Base-by-base conservation (phyloP, 192 early-diverging fungal genomes). In the Coemansia biformis region DNA sequence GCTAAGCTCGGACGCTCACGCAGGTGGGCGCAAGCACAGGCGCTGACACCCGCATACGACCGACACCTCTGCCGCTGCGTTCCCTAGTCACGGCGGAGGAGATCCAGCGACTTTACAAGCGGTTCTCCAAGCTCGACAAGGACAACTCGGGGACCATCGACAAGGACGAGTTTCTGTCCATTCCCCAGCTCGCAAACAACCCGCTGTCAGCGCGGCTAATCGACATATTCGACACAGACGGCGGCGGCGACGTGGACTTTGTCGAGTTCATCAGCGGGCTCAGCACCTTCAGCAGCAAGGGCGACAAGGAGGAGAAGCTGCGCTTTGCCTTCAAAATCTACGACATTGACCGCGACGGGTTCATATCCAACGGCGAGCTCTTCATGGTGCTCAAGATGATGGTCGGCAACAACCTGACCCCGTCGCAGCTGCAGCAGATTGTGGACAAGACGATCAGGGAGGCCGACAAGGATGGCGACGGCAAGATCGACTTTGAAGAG, bases 401-500 rank as follows among this genome's bases (percentile, higher is more conserved):
- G 96, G 92, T 97, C 10, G 97, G 95, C 26, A 94, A 87, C 67
- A 98, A 98, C 64, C 76, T 99, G 39, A 88, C 86, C 41, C 92
- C 93, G 42, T 81, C 87, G 19, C 96, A 99, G 77, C 82, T 99
- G 12, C 97, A 99, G 62, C 97, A 99, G 72, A 95, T 99, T 57
- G 97, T 99, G 10, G 97, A 99, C 77, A 99, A 98, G 78, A 97
- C 95, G 7, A 97, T 99, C 50, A 89, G 95, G 79, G 93, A 98
- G 58, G 96, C 94, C 21, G 96, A 99, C 69, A 81, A 80, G 75
- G 86, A 97, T 57, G 80, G 79, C 54, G 96, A 99, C 54, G 95
- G 95, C 38, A 90, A 90, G 55, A 90, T 99, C 37, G 88, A 86
- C 15, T 99, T 98, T 78, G 88, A 91, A 7, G 97, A 99, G 77